Conservation (phyloP, 1,139 yeast species). For the Petasospora rhodanensis region DNA sequence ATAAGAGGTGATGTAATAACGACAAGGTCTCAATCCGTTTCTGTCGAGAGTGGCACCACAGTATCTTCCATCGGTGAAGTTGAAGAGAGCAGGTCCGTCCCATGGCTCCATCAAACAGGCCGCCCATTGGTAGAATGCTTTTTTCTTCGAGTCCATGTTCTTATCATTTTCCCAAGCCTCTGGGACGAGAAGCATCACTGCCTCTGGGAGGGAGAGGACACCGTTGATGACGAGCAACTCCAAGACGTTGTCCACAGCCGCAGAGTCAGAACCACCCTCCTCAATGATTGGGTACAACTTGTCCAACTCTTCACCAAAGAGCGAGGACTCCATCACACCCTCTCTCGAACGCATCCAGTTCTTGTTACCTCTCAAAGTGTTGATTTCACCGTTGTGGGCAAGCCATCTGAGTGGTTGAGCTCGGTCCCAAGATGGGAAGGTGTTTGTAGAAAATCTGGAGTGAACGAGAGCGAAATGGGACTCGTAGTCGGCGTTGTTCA, state of each 20-base stretch:
- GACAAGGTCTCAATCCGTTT: constrained; percentile 97
- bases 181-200: constrained; percentile 94
- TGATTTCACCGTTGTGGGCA: constrained; percentile 98
- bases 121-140: constrained; percentile 98
- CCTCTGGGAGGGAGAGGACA: constrained; percentile 89
- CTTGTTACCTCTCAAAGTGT: constrained; percentile 94
- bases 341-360: constrained; percentile 99
- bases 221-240: constrained; percentile 92
- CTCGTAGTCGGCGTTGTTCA: constrained; percentile 86
- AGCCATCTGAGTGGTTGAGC: constrained; percentile 98
- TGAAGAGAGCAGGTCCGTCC: constrained; percentile 98
- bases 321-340: constrained; percentile 85
- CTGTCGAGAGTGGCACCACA: constrained; percentile 98
- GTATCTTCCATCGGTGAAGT: constrained; percentile 95
- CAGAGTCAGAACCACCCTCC: constrained; percentile 99
- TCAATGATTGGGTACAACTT: constrained; percentile 91
- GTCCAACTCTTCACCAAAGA: constrained; percentile 90
- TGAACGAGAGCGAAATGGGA: constrained; percentile 96
- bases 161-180: constrained; percentile 96
- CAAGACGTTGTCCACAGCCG: constrained; percentile 93
- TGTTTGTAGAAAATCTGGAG: constrained; percentile 95
- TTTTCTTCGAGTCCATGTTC: constrained; percentile 82
- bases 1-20: constrained; percentile 92
- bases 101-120: constrained; percentile 99
- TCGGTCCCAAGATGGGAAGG: constrained; percentile 99